Percentiles rank a stretch among this genome's conserved stretches.
phyloP scores from a whole-genome alignment of 495 filamentous ascomycete species.

The Acidomyces sp. region DNA sequence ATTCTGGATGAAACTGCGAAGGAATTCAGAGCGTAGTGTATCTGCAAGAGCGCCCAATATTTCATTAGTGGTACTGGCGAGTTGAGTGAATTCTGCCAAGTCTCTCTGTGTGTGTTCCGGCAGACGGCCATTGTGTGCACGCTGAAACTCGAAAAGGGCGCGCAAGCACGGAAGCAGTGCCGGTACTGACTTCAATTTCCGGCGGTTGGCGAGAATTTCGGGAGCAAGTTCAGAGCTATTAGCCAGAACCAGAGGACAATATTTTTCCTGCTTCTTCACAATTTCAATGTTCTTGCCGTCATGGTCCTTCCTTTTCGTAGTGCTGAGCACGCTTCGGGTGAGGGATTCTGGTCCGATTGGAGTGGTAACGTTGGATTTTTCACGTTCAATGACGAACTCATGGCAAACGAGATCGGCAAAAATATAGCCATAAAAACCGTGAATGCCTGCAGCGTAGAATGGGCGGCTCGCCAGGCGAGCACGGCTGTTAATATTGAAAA shows the following conservation, averaged over 20 bases:
- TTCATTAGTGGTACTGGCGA: conserved; percentile 62
- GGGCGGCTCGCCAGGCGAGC: conserved; percentile 59
- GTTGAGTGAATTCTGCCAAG: conserved; percentile 45
- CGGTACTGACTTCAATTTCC: conserved; percentile 60
- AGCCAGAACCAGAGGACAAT: conserved; percentile 66
- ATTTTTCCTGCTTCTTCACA: conserved; percentile 82
- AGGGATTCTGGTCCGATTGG: conserved; percentile 50
- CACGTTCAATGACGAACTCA: conserved; percentile 74
- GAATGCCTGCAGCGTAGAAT: conserved; percentile 79
- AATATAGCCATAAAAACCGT: conserved; percentile 88
- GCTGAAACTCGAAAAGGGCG: conserved; percentile 68
- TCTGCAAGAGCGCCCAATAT: conserved; percentile 63
- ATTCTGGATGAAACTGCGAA: conserved; percentile 73
- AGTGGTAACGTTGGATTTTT: conserved; percentile 62
- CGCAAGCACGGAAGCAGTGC: conserved; percentile 71
- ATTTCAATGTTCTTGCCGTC: conserved; percentile 62
- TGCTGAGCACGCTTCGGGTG: conserved; percentile 61
- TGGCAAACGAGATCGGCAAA: conserved; percentile 86
- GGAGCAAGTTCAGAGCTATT: conserved; percentile 59
- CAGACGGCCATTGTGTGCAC: conserved; percentile 35
- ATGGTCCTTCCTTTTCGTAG: conserved; percentile 58
- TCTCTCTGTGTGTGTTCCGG: conserved; percentile 44
- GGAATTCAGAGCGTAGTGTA: conserved; percentile 61
- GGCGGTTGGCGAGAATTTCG: conserved; percentile 51
- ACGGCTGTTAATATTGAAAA: conserved; percentile 67